Evolutionary conservation across 805 yeast species (phyloP).

Genomic region (Grigorovia humatica): DNA sequence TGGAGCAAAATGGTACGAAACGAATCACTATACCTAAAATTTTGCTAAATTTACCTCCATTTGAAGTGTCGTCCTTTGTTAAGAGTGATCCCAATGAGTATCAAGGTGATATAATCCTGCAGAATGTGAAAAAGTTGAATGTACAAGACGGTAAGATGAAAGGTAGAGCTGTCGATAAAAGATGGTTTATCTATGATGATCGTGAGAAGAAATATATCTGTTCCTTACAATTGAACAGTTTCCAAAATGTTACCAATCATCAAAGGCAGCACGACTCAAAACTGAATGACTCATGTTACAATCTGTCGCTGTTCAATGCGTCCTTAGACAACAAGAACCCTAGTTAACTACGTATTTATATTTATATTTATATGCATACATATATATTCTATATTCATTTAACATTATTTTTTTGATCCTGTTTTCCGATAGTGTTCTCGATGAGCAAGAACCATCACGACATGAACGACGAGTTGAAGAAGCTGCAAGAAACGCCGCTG

Average conservation of each 20-base stretch:
- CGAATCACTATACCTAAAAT: conserved; percentile 15
- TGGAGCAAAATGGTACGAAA: neutral
- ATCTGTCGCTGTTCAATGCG: conserved; percentile 23
- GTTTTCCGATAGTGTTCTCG: too few species aligned
- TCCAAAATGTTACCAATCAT: conserved; percentile 16
- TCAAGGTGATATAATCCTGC: neutral
- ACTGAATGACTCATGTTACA: conserved; percentile 24
- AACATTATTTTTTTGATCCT: too few species aligned
- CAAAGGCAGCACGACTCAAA: conserved; percentile 14
- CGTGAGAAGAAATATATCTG: conserved; percentile 9
- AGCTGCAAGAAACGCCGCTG: conserved; percentile 18
- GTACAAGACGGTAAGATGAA: neutral
- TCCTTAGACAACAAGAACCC: conserved; percentile 24
- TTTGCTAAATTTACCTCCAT: conserved; percentile 23
- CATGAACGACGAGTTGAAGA: neutral
- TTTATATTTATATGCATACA: neutral
- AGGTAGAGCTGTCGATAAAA: neutral
- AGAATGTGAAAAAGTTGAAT: neutral
- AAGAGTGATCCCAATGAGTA: neutral
- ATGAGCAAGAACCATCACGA: too few species aligned
- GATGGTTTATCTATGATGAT: conserved; percentile 20
- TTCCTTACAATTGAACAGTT: conserved; percentile 9
- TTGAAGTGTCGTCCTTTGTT: conserved; percentile 25
- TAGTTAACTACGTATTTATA: conserved; percentile 4
- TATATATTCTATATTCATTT: neutral